These are phyloP conservation scores for Pythium scleroteichum DNA, from an alignment of 352 stramenopile genomes.

Conservation along the genomic window DNA sequence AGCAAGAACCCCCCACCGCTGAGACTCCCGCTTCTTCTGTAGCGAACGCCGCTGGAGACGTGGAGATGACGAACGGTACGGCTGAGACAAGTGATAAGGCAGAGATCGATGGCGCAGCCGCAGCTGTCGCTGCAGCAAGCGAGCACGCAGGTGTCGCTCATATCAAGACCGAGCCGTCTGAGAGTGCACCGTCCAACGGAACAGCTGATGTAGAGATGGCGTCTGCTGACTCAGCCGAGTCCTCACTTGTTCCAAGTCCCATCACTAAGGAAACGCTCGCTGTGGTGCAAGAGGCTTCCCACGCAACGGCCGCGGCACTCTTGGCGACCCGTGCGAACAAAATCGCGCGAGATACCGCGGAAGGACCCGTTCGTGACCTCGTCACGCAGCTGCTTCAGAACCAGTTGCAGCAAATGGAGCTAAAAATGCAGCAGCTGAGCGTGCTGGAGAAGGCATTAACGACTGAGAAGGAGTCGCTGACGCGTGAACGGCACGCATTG, in stretches of 20 bases:
- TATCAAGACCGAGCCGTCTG: conserved; percentile 20
- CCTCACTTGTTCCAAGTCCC: neutral
- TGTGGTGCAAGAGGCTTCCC: conserved; percentile 62
- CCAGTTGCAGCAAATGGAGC: conserved; percentile 72
- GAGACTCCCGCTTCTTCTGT: neutral
- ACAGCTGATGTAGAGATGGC: conserved; percentile 44
- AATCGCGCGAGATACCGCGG: conserved; percentile 44
- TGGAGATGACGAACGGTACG: conserved; percentile 19
- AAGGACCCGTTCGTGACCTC: conserved; percentile 47
- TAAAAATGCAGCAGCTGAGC: conserved; percentile 75
- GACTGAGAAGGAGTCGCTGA: conserved; percentile 61
- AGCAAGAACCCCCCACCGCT: conserved; percentile 3
- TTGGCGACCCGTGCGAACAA: conserved; percentile 52
- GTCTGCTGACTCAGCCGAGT: neutral
- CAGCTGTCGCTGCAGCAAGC: conserved; percentile 39
- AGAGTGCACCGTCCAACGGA: conserved; percentile 11
- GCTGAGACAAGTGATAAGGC: conserved; percentile 8
- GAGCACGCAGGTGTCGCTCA: conserved; percentile 42
- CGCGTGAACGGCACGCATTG: conserved; percentile 63
- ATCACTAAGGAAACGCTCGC: conserved; percentile 59
- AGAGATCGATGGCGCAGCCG: conserved; percentile 40
- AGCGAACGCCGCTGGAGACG: conserved; percentile 5
- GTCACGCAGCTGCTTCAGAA: conserved; percentile 66
- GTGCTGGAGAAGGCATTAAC: conserved; percentile 53
- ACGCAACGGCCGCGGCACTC: conserved; percentile 60